phyloP scores from a whole-genome alignment of 2,329 filamentous ascomycete genomes.

The Juglanconis oblonga region DNA sequence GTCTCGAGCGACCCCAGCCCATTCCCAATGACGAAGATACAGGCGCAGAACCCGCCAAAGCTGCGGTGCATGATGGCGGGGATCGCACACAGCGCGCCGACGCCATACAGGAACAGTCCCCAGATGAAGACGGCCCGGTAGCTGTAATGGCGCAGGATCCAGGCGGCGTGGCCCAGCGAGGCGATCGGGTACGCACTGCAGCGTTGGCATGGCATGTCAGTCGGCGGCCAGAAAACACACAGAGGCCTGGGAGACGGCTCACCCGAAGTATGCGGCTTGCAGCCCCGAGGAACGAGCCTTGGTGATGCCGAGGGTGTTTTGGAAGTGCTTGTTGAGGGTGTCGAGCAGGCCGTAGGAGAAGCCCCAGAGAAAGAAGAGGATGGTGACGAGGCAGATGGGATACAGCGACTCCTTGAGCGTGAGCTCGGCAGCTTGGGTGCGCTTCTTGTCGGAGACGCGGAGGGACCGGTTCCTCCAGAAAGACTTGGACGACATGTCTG shows the following conservation, averaged over 20 bases:
- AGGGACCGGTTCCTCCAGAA: slow-evolving; percentile 45
- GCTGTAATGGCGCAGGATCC: slow-evolving; percentile 62
- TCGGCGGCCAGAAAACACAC: background rate
- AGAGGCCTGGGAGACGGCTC: slow-evolving; percentile 21
- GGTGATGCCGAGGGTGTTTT: slow-evolving; percentile 51
- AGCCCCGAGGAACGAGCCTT: slow-evolving; percentile 59
- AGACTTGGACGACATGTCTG: slow-evolving; percentile 40
- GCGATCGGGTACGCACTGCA: slow-evolving; percentile 64
- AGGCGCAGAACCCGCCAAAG: slow-evolving; percentile 71
- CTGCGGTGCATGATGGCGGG: slow-evolving; percentile 58
- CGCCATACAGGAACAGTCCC: slow-evolving; percentile 64
- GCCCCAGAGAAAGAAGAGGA: slow-evolving; percentile 64
- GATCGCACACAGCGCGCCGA: slow-evolving; percentile 56
- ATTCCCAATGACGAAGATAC: slow-evolving; percentile 71
- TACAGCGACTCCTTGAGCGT: slow-evolving; percentile 65
- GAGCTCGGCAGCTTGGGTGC: slow-evolving; percentile 50
- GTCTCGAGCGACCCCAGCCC: slow-evolving; percentile 74
- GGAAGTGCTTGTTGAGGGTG: slow-evolving; percentile 53
- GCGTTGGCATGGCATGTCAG: background rate
- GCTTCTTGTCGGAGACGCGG: slow-evolving; percentile 38
- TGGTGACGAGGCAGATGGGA: slow-evolving; percentile 63
- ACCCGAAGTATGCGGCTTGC: slow-evolving; percentile 64
- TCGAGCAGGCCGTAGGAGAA: slow-evolving; percentile 57
- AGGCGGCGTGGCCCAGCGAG: slow-evolving; percentile 64
- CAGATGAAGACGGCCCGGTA: slow-evolving; percentile 66